Evolutionary conservation across 176 grass and related monocot genomes (phyloP), one percentile per base, ranked within the genome.

Genomic region (Oropetium thomaeum): DNA sequence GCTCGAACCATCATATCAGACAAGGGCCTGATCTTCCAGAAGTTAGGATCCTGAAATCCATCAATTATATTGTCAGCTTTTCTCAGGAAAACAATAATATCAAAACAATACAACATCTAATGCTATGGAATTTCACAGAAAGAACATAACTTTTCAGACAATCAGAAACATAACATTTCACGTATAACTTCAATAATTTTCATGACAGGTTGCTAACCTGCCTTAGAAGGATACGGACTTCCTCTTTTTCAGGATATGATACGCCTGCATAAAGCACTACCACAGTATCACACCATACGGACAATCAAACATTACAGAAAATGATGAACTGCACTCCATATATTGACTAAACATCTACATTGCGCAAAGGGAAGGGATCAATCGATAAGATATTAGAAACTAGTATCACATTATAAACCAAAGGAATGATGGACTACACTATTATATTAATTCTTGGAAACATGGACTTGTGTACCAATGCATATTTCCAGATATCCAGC

Each of bases 231-330:
- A 76, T 81, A 70, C 89, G 89, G 48, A 98, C 87, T 92, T 98
- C 96, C 88, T 94, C 96, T 82, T 98, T 98, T 87, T 98, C 96
- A 87, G 90, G 86, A 78, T 98, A 98, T 38, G 84, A 81, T 68
- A 94, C 87, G 84, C 95, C 95, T 97, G 81, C 81, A 97, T 41
- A 74, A 90, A 89, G 74, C 53, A 90, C 23, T 76, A 60, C 37
- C 82, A 84, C 44, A 70, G 52, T 79, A 79, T 82, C 87, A 90
- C 69, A 73, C 55, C 35, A 79, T 29, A 86, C 13, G 57, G 73
- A 79, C 54, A 79, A 82, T 79, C 74, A 35, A 82, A 79, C 55
- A 57, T 19, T 30, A 77, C 8, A 69, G 49, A 70, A 82, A 61
- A 82, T 67, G 85, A 78, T 44, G 34, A 38, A n/a, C n/a, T 64